These are phyloP conservation scores for Backusella parvicylindrica DNA, from an alignment of 192 early-diverging fungal species.

Conservation along the genomic window DNA sequence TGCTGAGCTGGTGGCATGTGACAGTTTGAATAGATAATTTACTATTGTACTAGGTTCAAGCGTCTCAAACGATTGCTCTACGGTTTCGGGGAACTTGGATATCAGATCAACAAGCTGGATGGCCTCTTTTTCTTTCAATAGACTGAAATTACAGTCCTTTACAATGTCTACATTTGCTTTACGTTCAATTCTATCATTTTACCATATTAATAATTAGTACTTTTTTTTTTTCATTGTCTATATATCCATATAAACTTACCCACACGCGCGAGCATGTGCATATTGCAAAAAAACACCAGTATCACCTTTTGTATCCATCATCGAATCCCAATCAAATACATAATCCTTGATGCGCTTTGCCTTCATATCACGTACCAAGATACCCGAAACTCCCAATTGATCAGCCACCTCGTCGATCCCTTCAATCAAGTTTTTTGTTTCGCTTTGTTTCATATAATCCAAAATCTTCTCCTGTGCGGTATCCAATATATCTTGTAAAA, in stretches of 20 bases:
- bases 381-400: constrained; percentile 80
- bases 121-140: constrained; percentile 70
- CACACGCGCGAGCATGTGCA: constrained; percentile 88
- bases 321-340: constrained; percentile 83
- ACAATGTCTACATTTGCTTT: constrained; percentile 47
- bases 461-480: constrained; percentile 81
- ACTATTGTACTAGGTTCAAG: constrained; percentile 81
- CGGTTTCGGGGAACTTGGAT: constrained; percentile 78
- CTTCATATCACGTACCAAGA: constrained; percentile 87
- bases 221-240: background rate
- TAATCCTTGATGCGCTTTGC: constrained; percentile 90
- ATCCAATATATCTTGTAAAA: constrained; percentile 90
- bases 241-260: constrained; percentile 35
- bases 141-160: constrained; percentile 47
- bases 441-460: constrained; percentile 53
- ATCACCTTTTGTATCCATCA: constrained; percentile 88
- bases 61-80: constrained; percentile 50
- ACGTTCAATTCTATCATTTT: constrained; percentile 61
- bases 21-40: constrained; percentile 71
- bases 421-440: constrained; percentile 17
- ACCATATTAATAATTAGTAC: too few species aligned
- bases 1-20: constrained; percentile 70
- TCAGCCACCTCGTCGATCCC: constrained; percentile 70
- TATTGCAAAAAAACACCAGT: constrained; percentile 97
- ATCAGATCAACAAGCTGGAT: constrained; percentile 67